Percentiles rank a stretch among this genome's conserved stretches.
phyloP scores from a whole-genome alignment of 108 stramenopile genomes.

The Cyclostephanos tholiformis region DNA sequence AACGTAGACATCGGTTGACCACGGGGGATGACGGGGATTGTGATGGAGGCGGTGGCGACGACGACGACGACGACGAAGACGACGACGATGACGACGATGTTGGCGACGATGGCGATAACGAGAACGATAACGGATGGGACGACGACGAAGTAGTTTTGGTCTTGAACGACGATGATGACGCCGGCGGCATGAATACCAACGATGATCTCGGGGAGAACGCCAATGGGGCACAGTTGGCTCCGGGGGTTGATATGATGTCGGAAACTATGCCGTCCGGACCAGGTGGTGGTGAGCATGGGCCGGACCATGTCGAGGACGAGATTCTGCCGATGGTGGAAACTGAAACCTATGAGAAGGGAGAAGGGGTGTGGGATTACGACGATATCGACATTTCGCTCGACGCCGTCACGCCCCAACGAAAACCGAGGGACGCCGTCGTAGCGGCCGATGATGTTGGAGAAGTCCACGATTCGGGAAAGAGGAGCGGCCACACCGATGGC shows the following conservation, averaged over 20 bases:
- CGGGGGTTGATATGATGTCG: background rate
- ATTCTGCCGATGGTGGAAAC: background rate
- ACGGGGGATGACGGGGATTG: slow-evolving; percentile 7
- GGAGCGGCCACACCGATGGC: background rate
- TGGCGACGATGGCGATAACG: slow-evolving; percentile 3
- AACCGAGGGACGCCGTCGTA: background rate
- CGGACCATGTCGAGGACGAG: slow-evolving; percentile 6
- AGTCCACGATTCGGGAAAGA: slow-evolving; percentile 16
- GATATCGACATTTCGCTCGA: background rate
- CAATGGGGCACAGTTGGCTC: too few relatives aligned
- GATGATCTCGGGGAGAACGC: too few relatives aligned
- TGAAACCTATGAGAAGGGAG: background rate
- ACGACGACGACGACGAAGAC: slow-evolving; percentile 6
- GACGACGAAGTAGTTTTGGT: background rate
- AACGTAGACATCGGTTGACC: background rate
- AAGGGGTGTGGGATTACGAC: background rate
- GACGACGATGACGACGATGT: background rate
- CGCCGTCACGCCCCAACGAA: background rate
- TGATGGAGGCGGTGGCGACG: too few relatives aligned
- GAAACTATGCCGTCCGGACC: background rate
- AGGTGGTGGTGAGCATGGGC: background rate
- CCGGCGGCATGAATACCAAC: too few relatives aligned
- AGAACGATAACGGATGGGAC: background rate
- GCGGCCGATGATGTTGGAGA: background rate
- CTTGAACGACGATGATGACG: background rate